Percentiles rank a stretch among this genome's conserved stretches.
These are phyloP conservation scores for Calonectria naviculata DNA, from an alignment of 2,329 filamentous ascomycete species.

Conservation along the genomic window DNA sequence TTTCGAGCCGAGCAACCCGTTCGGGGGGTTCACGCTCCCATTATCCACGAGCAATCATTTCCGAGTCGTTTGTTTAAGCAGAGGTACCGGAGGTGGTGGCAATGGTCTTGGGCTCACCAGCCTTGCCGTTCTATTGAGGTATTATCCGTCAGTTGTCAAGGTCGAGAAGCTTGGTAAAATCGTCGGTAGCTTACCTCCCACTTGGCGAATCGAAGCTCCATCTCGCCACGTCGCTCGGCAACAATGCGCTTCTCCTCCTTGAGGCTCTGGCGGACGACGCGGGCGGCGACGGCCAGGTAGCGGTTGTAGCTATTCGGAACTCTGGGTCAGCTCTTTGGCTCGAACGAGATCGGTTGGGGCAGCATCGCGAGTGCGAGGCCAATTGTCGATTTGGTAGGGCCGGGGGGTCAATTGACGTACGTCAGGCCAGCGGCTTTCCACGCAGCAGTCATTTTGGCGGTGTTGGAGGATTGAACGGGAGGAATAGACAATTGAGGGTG, in stretches of 20 bases:
- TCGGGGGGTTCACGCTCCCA: conserved; percentile 29
- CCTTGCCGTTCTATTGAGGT: conserved; percentile 87
- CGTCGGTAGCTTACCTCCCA: conserved; percentile 78
- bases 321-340: conserved; percentile 48
- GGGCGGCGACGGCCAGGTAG: conserved; percentile 95
- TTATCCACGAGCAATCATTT: conserved; percentile 38
- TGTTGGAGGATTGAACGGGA: conserved; percentile 48
- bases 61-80: conserved; percentile 42
- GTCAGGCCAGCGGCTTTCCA: conserved; percentile 98
- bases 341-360: conserved; percentile 26
- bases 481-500: conserved; percentile 43
- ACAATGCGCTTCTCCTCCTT: conserved; percentile 92
- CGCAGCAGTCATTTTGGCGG: conserved; percentile 89
- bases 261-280: conserved; percentile 94
- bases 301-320: conserved; percentile 89
- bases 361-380: conserved; percentile 11
- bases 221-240: conserved; percentile 90
- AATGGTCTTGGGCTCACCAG: conserved; percentile 84
- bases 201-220: conserved; percentile 90
- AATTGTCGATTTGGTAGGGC: conserved; percentile 26
- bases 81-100: conserved; percentile 54
- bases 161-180: conserved; percentile 4
- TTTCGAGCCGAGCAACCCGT: conserved; percentile 33
- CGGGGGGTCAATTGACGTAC: conserved; percentile 68
- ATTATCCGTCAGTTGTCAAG: conserved; percentile 43